These are phyloP conservation scores for Paramecium caudatum DNA, from an alignment of 73 alveolate genomes.

Conservation along the genomic window DNA sequence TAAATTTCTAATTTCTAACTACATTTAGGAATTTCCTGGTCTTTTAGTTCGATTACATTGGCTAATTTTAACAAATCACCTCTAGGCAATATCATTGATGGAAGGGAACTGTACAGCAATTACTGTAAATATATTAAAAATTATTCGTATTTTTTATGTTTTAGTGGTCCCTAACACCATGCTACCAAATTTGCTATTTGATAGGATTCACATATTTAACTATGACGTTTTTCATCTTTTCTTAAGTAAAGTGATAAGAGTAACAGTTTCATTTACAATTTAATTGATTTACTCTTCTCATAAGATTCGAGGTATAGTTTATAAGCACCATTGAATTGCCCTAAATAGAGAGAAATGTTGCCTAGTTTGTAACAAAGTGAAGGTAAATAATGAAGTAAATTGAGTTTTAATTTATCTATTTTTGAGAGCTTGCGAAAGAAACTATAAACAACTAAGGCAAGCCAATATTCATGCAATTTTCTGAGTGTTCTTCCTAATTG, in stretches of 20 bases:
- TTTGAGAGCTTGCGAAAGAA: background rate
- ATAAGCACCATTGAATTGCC: background rate
- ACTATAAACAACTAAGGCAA: background rate
- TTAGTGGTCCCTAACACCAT: background rate
- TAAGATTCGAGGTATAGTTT: background rate
- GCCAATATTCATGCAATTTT: constrained; percentile 7
- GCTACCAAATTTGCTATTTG: too few relatives aligned
- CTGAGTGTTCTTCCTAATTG: background rate
- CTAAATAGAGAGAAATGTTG: constrained; percentile 2
- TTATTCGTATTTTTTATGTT: background rate
- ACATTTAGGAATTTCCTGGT: background rate
- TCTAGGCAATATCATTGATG: background rate
- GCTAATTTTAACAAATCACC: background rate
- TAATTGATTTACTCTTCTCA: background rate
- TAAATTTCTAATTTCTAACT: background rate
- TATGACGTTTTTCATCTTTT: too few relatives aligned
- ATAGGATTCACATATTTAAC: too few relatives aligned
- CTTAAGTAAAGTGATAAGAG: too few relatives aligned
- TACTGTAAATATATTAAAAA: background rate
- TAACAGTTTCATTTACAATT: too few relatives aligned
- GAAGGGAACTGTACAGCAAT: background rate
- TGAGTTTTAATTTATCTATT: background rate
- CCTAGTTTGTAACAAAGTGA: background rate
- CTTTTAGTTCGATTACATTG: constrained; percentile 11
- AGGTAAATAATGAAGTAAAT: background rate